phyloP scores from a whole-genome alignment of 768 basidiomycete genomes.

The Chlorophyllum brunneum region DNA sequence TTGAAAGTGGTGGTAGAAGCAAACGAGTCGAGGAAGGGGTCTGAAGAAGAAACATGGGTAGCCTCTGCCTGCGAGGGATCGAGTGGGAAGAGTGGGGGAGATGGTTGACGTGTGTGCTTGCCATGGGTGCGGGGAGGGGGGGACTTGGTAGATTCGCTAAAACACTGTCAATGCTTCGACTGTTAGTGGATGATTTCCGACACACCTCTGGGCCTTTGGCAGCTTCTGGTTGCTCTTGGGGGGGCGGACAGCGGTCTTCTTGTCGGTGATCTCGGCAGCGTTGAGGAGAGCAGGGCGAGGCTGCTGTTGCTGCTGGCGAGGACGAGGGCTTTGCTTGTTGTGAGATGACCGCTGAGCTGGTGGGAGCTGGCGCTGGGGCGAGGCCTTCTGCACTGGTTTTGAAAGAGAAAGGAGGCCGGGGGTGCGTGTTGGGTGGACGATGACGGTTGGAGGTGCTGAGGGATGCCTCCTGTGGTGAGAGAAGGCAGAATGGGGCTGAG shows the following conservation, averaged over 20 bases:
- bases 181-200: not conserved
- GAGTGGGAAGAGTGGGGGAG: slow-evolving; percentile 41
- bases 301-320: slow-evolving; percentile 17
- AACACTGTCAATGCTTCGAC: not conserved
- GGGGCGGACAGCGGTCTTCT: slow-evolving; percentile 21
- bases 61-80: slow-evolving; percentile 68
- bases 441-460: slow-evolving; percentile 63
- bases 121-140: slow-evolving; percentile 40
- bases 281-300: slow-evolving; percentile 22
- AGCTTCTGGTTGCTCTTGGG: slow-evolving; percentile 31
- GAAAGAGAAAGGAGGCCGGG: slow-evolving; percentile 72
- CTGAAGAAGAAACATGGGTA: slow-evolving; percentile 43
- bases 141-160: slow-evolving; percentile 31
- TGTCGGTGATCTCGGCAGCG: slow-evolving; percentile 22
- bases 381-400: slow-evolving; percentile 41
- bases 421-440: slow-evolving; percentile 68
- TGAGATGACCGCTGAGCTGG: slow-evolving; percentile 21
- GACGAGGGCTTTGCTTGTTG: slow-evolving; percentile 27
- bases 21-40: slow-evolving; percentile 36
- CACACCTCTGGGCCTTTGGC: slow-evolving; percentile 20
- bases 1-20: slow-evolving; percentile 20
- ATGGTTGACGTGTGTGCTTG: slow-evolving; percentile 57
- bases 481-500: slow-evolving; percentile 23
- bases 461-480: slow-evolving; percentile 57
- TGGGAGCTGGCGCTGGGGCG: slow-evolving; percentile 22